Evolutionary conservation across 345 rosid species (phyloP), one percentile per base, ranked within the genome.

Genomic region (Conringia planisiliqua): DNA sequence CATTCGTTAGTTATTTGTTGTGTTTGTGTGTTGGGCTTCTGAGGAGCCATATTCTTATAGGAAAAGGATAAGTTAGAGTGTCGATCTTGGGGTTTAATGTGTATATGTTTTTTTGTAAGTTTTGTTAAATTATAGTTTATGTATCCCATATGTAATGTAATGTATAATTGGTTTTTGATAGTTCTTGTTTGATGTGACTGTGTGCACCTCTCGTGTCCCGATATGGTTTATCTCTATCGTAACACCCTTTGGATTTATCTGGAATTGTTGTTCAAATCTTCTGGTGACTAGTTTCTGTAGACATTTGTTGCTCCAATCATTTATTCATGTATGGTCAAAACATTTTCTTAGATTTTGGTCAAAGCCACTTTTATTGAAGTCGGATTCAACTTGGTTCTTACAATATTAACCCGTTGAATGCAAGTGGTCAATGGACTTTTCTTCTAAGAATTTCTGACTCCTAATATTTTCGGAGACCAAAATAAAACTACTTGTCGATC

Each of bases 41-140:
- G 24, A 6, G 35, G 58, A 68, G 60, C 72, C 48, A 38, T 51
- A 54, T 22, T 68, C 38, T 68, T 68, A 10, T 68, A 48, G 58
- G 30, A 33, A 33, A 47, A 64, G 2, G 68, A 62, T 32, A 6
- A 38, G 8, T 58, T 57, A 70, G 42, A 46, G 35, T 58, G 57
- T 59, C 30, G 36, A 32, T 16, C 36, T 71, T 58, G 26, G 24
- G 29, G 22, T 32, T 70, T 30, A 14, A 4, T 7, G 40, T 69
- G 54, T 30, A 43, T 58, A 32, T 22, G 56, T 24, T 70, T 24
- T 70, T 17, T 27, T 70, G 65, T 70, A 2, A 12, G 11, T 58
- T 13, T 18, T 70, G 36, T 59, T 0, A 13, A 38, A 40, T 27
- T 40, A 33, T 32, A 10, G 26, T 35, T 32, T 70, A 33, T 69